phyloP scores from a whole-genome alignment of 2,329 filamentous ascomycete genomes.

The Dothideomycetes sp. region DNA sequence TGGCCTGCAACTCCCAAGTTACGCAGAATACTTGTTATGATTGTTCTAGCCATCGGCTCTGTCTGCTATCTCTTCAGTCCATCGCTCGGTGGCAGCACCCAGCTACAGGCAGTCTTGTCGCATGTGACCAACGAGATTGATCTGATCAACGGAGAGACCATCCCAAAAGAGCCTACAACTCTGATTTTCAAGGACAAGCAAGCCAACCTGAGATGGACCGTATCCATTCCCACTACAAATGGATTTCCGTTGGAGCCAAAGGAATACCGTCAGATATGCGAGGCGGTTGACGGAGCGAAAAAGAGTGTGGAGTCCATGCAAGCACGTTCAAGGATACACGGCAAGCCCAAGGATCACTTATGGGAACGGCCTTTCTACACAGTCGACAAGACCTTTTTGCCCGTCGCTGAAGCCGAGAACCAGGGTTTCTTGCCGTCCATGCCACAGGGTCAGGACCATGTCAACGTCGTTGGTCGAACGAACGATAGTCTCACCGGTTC shows the following conservation, averaged over 20 bases:
- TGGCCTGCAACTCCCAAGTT: not conserved
- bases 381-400: constrained; percentile 60
- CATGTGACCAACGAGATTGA: constrained; percentile 41
- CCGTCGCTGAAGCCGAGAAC: constrained; percentile 62
- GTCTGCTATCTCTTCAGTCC: constrained; percentile 12
- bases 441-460: constrained; percentile 24
- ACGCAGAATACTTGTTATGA: constrained; percentile 14
- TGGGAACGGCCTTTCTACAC: constrained; percentile 48
- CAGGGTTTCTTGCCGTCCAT: constrained; percentile 49
- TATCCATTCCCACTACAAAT: constrained; percentile 61
- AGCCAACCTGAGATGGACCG: constrained; percentile 65
- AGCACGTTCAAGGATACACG: constrained; percentile 26
- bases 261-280: constrained; percentile 62
- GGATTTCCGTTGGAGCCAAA: constrained; percentile 57
- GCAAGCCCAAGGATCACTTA: constrained; percentile 33
- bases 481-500: constrained; percentile 10
- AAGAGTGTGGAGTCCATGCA: constrained; percentile 24
- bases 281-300: constrained; percentile 41
- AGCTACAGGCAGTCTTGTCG: constrained; percentile 26
- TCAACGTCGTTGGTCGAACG: constrained; percentile 16
- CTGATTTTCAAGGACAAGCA: constrained; percentile 58
- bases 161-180: constrained; percentile 66
- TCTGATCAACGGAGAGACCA: constrained; percentile 54
- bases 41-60: constrained; percentile 9
- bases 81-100: constrained; percentile 20